A percentile compares a stretch with the other conserved stretches of the same genome.
phyloP scores from a whole-genome alignment of 106 monocot genomes.

The Chionographis japonica region DNA sequence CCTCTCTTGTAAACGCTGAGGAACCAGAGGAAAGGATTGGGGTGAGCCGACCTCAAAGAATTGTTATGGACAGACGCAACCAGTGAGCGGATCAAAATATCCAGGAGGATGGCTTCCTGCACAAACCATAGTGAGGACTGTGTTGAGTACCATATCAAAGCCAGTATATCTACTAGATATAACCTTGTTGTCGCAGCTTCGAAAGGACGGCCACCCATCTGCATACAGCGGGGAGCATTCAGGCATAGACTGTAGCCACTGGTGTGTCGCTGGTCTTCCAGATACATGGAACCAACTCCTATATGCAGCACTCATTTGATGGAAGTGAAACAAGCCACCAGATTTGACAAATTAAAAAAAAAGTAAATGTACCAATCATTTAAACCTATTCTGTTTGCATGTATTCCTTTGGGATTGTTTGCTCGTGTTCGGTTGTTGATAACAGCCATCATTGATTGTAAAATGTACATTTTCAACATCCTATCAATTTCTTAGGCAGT shows the following conservation, averaged over 20 bases:
- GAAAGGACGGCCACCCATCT: constrained; percentile 49
- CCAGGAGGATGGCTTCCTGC: constrained; percentile 34
- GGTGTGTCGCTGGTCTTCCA: constrained; percentile 57
- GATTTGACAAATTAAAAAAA: too few species aligned
- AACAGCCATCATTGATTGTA: too few species aligned
- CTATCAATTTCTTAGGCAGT: too few species aligned
- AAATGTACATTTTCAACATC: too few species aligned
- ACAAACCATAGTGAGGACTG: constrained; percentile 29
- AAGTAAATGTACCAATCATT: too few species aligned
- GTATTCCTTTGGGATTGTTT: too few species aligned
- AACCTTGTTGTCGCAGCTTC: constrained; percentile 41
- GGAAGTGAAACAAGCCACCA: background rate
- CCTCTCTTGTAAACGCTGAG: too few species aligned
- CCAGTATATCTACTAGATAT: constrained; percentile 34
- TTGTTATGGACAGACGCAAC: constrained; percentile 31
- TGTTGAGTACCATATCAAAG: constrained; percentile 31
- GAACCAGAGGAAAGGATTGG: constrained; percentile 25
- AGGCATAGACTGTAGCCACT: constrained; percentile 58
- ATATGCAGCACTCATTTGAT: constrained; percentile 23
- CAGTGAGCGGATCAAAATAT: constrained; percentile 35
- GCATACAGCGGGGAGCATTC: constrained; percentile 38
- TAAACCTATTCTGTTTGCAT: too few species aligned
- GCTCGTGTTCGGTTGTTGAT: too few species aligned
- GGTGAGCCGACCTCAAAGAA: constrained; percentile 18
- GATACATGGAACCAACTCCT: constrained; percentile 61